Evolutionary conservation across 345 rosid species (phyloP), one percentile per base, ranked within the genome.

Genomic region (Laguncularia racemosa): DNA sequence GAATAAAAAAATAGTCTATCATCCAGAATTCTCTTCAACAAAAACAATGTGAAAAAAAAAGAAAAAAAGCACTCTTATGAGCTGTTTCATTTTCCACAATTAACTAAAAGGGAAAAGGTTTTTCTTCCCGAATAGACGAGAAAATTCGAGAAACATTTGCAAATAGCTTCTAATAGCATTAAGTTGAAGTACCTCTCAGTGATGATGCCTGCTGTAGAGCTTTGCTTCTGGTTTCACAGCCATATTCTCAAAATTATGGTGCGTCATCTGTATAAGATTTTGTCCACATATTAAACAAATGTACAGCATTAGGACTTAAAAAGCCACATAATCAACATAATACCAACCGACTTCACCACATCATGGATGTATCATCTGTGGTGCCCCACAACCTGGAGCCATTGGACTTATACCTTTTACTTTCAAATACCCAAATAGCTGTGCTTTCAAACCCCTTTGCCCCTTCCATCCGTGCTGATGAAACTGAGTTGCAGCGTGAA

Each of bases 371-470:
- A 69, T 93, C 99, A 57, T 89, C 84, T 3, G 88, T 89, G 2
- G 96, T 82, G 83, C 99, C 89, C 99, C 99, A 93, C 68, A 93
- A 95, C 99, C 99, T 89, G 63, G 99, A 93, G 46, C 99, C 99
- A 79, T 93, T 97, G 2, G 97, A 58, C 57, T 59, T 73, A 86
- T 86, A 52, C 99, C 97, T 75, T 93, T 93, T 0, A 65, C 81
- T 49, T 79, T 85, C 81, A 93, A 60, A 93, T 52, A 48, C 89
- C 99, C 3, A 58, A 60, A 93, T 93, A 1, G 84, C 87, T 2
- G 99, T 78, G 80, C 93, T 86, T 69, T 89, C 99, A 44, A 93
- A 93, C 55, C 97, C 96, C 21, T 85, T n/a, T n/a, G n/a, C 86
- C 70, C 89, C 99, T 59, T 93, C 96, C 26, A 93, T 89, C 20